Conservation (phyloP, 225 moss, liverwort and hornwort species). For the Marchantia polymorpha region DNA sequence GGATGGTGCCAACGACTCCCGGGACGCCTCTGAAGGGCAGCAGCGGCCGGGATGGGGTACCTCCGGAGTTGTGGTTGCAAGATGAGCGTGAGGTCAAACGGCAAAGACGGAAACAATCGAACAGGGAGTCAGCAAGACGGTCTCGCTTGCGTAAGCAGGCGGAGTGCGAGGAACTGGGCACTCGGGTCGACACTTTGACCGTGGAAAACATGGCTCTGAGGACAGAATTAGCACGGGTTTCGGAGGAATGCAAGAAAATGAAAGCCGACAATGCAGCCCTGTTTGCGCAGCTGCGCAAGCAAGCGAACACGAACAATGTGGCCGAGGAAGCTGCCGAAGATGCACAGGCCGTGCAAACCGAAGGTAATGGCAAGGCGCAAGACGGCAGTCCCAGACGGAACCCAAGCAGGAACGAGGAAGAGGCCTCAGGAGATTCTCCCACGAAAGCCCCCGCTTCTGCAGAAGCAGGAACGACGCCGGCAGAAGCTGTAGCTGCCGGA, state of each 20-base stretch:
- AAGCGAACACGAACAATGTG: conserved; percentile 18
- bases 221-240: conserved; percentile 59
- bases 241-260: conserved; percentile 83
- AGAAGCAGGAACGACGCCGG: not conserved
- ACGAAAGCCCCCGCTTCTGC: not conserved
- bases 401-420: conserved; percentile 14
- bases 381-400: conserved; percentile 10
- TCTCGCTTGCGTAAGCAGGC: conserved; percentile 82
- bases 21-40: conserved; percentile 28
- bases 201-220: conserved; percentile 77
- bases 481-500: conserved; percentile 1
- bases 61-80: conserved; percentile 45
- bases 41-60: conserved; percentile 28
- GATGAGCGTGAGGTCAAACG: conserved; percentile 92
- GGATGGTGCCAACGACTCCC: conserved; percentile 22
- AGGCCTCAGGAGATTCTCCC: conserved; percentile 16
- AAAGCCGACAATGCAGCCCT: conserved; percentile 59
- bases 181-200: conserved; percentile 70
- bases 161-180: conserved; percentile 86
- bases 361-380: conserved; percentile 20
- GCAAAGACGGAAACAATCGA: conserved; percentile 88
- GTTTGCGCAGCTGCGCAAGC: conserved; percentile 29
- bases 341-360: not conserved
- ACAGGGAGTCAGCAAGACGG: conserved; percentile 83
- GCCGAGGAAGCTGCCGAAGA: conserved; percentile 18